Base-by-base conservation (phyloP, 805 yeast species). In the Metschnikowia santaceciliae region DNA sequence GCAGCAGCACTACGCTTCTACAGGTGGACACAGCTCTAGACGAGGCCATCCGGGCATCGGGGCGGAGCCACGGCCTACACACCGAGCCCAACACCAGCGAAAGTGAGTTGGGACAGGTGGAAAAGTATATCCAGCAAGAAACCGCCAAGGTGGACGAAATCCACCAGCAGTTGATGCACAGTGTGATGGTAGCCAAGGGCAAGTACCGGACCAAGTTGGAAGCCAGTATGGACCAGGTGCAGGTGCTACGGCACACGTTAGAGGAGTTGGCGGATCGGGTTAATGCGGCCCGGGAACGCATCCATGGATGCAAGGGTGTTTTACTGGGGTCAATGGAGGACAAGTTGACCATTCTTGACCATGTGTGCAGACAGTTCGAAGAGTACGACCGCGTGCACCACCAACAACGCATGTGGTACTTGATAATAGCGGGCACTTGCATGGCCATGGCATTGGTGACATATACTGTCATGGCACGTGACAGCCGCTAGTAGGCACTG, bases 321-420 rank as follows among this genome's bases (percentile, higher is more conserved):
- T 57, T 72, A 55, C 54, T 64, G 32, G 48, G 51, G n/a, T 65
- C 63, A 4, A 56, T 73, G 47, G 54, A 56, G 4, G 61, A 57
- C 13, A 67, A 67, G 52, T 54, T 73, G 44, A 66, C 66, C 36
- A 49, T 65, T 8, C 60, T 74, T 50, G 76, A 73, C 46, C 52
- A 56, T 22, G 59, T 74, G 6, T 65, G 68, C 41, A 52, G 55
- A 14, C 56, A 60, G 42, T 67, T 72, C 42, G 54, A 55, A 30
- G 65, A 64, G 43, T 64, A 69, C 50, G 59, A 70, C 23, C 58
- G 51, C 15, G 52, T 53, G 13, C 58, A 55, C 19, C 59, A 69
- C 41, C 59, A 59, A 30, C 60, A 64, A 36, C 61, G 72, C 26
- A 61, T 70, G 46, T 65, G 63, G 53, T 71, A 69, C 54, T 41